phyloP scores from a whole-genome alignment of 306 rosid genomes.

The Abrus pulchellus region DNA sequence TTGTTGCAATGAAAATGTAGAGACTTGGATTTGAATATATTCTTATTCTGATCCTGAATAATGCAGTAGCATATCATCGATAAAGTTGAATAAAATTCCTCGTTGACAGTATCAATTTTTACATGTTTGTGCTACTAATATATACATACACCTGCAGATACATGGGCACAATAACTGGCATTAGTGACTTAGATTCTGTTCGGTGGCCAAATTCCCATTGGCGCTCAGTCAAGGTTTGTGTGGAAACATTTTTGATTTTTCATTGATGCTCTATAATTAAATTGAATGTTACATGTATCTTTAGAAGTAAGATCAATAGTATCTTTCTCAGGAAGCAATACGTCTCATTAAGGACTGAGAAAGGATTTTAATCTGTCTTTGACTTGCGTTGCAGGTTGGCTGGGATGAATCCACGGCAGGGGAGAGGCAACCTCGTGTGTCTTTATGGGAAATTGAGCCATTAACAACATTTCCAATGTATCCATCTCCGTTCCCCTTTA shows the following conservation, averaged over 20 bases:
- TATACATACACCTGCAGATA: constrained; percentile 51
- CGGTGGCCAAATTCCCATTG: constrained; percentile 96
- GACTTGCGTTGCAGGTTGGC: constrained; percentile 77
- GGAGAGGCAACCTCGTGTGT: constrained; percentile 96
- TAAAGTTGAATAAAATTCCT: constrained; percentile 29
- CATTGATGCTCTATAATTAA: constrained; percentile 13
- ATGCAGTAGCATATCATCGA: not conserved
- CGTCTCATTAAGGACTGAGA: not conserved
- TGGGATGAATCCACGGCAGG: constrained; percentile 99
- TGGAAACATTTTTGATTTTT: constrained; percentile 1
- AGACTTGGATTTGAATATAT: constrained; percentile 15
- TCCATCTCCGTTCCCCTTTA: constrained; percentile 90
- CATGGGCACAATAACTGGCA: constrained; percentile 99
- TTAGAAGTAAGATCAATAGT: constrained; percentile 19
- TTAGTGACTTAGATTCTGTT: constrained; percentile 82
- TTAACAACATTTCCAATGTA: constrained; percentile 97
- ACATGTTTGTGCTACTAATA: constrained; percentile 7
- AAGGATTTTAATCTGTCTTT: constrained; percentile 18
- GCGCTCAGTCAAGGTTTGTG: constrained; percentile 97
- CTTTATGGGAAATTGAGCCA: constrained; percentile 98
- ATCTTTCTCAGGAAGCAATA: constrained; percentile 21
- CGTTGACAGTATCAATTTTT: constrained; percentile 14
- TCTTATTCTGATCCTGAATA: constrained; percentile 26
- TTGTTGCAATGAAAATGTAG: constrained; percentile 8
- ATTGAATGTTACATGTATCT: constrained; percentile 33